Evolutionary conservation across 1,139 yeast genomes (phyloP), one percentile per base, ranked within the genome.

Genomic region (Scheffersomyces titani): DNA sequence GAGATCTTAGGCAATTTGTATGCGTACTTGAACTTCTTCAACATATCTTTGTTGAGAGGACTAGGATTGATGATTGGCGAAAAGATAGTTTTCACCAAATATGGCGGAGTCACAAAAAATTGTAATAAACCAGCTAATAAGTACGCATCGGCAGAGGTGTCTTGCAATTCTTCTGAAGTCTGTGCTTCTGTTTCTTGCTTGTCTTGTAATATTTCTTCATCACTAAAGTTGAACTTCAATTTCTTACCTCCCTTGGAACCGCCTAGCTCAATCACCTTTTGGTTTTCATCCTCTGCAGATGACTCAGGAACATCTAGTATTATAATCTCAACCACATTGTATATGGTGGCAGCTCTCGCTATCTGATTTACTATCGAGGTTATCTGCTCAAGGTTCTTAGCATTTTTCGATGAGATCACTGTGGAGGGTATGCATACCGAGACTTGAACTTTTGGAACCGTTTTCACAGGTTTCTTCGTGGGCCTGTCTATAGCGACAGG

Each of bases 61-160:
- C 65, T 59, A 44, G 69, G 67, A 51, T 52, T 54, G 36, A 51
- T 50, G 18, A 50, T 51, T 6, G 61, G 55, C 5, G 60, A 56
- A 72, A 92, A 90, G 9, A 88, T 80, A 0, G 87, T 74, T 60
- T 87, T 86, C 22, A 88, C 82, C 48, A 92, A 77, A 67, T 92
- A 91, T 52, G 93, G 90, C 1, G 98, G 98, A 0, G 98, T 92
- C 18, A 92, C 85, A 65, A 91, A 91, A 67, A 78, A 92, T 68
- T 92, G 97, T 55, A 92, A 75, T 54, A 92, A 76, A 1, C 88
- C 80, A 0, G 96, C 96, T 51, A 91, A 78, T 19, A 87, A 66
- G 66, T 87, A 72, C 0, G 87, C 75, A 47, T 78, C 57, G 16
- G 53, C 66, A 19, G 54, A 60, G 55, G 59, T 57, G 44, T 45